Evolutionary conservation across 1,284 basidiomycete genomes (phyloP), one percentile per base, ranked within the genome.

Genomic region (Rhizoctonia solani): DNA sequence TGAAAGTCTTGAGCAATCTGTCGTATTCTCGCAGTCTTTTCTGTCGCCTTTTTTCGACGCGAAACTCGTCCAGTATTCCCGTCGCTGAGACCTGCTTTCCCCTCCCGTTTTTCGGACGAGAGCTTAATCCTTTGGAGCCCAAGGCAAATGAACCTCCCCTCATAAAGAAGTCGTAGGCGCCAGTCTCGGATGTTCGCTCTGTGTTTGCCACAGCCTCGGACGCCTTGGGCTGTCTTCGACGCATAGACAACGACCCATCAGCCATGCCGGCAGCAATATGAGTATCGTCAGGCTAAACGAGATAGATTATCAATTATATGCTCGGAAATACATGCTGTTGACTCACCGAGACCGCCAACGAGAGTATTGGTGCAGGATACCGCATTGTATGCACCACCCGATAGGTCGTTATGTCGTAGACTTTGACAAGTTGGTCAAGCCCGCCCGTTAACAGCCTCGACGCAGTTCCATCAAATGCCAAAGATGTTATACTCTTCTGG

Each of bases 331-430:
- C 13, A 21, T 14, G 30, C 68, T 42, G 66, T n/a, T 44, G 14
- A 81, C 86, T 74, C 74, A 92, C 93, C 69, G 92, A 98, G 69
- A 93, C 82, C n/a, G 93, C 95, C 50, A 99, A 80, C 74, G 88
- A 93, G 4, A 99, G 81, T 2, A 99, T 80, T 0, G 95, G 94
- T 1, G 95, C 92, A 2, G 95, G 93, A 77, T 99, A 99, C 46
- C 96, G 89, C 94, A 99, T 99, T 0, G 97, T 98, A 76, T 99
- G 97, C 8, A 96, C 89, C 30, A 99, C 97, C 73, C 92, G 91
- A 81, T 95, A 96, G 41, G 89, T 89, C 74, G 91, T 87, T 54
- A 96, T 88, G 75, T 99, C 95, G 79, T 99, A 99, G 23, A 98
- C 95, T 79, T 99, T 99, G 68, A 99, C 93, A 87, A 99, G 90